A percentile compares a stretch with the other conserved stretches of the same genome.
These are phyloP conservation scores for Chlorella sp. DNA, from an alignment of 139 green algal species.

Conservation along the genomic window DNA sequence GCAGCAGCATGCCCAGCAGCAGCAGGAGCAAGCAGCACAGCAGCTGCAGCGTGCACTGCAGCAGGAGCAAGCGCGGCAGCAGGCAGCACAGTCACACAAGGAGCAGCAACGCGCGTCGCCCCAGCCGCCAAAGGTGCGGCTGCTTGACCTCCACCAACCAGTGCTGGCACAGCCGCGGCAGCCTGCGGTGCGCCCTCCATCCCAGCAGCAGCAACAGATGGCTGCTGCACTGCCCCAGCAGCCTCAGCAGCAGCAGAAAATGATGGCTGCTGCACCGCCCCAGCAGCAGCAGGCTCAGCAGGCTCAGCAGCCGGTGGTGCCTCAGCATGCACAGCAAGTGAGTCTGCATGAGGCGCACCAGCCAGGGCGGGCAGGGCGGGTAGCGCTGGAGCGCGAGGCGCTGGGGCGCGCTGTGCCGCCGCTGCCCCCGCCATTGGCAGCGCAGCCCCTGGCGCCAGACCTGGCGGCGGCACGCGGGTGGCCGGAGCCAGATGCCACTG, in stretches of 20 bases:
- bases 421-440: neutral
- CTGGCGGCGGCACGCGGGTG: neutral
- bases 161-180: too few species aligned
- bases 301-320: neutral
- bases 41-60: neutral
- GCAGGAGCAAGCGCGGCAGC: neutral
- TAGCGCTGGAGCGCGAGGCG: neutral
- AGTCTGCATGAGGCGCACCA: neutral
- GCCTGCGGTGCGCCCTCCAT: too few species aligned
- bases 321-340: neutral
- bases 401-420: neutral
- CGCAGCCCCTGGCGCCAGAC: neutral
- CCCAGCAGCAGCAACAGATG: too few species aligned
- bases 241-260: neutral
- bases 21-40: neutral
- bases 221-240: neutral
- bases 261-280: neutral
- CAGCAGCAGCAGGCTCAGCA: neutral
- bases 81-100: too few species aligned
- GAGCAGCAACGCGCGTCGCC: neutral
- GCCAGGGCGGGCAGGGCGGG: neutral
- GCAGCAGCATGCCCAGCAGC: neutral
- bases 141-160: too few species aligned
- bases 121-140: neutral
- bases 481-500: neutral